These are phyloP conservation scores for Galerina marginata DNA, from an alignment of 768 basidiomycete species.

Conservation along the genomic window DNA sequence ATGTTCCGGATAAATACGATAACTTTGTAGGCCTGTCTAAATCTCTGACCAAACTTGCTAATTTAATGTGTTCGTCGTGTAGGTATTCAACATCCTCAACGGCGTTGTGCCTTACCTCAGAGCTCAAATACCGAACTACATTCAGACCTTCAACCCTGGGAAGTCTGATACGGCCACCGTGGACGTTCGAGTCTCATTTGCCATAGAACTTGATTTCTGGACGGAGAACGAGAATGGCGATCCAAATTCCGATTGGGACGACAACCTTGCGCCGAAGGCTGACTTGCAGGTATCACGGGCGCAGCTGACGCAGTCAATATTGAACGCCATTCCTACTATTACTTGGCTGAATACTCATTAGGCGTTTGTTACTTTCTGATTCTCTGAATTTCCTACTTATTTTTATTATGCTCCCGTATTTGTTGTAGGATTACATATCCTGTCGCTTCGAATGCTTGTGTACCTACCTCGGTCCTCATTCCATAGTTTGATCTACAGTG, in stretches of 20 bases:
- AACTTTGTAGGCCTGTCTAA: slow-evolving; percentile 2
- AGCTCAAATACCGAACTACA: slow-evolving; percentile 2
- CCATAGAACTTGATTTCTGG: slow-evolving; percentile 7
- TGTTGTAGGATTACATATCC: too few relatives aligned
- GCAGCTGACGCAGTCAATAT: background rate
- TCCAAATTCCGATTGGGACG: slow-evolving; percentile 1
- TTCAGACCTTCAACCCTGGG: slow-evolving; percentile 5
- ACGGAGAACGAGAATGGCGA: slow-evolving; percentile 3
- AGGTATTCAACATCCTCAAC: slow-evolving; percentile 9
- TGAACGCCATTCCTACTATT: slow-evolving; percentile 10
- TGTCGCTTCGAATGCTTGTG: too few relatives aligned
- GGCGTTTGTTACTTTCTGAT: background rate
- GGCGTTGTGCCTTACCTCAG: slow-evolving; percentile 8
- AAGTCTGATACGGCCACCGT: background rate
- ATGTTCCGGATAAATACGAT: slow-evolving; percentile 7
- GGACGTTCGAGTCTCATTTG: slow-evolving; percentile 6
- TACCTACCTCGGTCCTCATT: too few relatives aligned
- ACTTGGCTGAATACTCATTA: slow-evolving; percentile 12
- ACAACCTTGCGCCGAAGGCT: slow-evolving; percentile 4
- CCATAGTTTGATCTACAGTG: too few relatives aligned
- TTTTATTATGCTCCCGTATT: too few relatives aligned
- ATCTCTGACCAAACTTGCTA: background rate
- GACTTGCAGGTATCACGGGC: slow-evolving; percentile 5
- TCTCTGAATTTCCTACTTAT: background rate
- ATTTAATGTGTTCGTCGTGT: background rate